phyloP scores from a whole-genome alignment of 2,329 filamentous ascomycete species.

The Rhinocladiella similis region DNA sequence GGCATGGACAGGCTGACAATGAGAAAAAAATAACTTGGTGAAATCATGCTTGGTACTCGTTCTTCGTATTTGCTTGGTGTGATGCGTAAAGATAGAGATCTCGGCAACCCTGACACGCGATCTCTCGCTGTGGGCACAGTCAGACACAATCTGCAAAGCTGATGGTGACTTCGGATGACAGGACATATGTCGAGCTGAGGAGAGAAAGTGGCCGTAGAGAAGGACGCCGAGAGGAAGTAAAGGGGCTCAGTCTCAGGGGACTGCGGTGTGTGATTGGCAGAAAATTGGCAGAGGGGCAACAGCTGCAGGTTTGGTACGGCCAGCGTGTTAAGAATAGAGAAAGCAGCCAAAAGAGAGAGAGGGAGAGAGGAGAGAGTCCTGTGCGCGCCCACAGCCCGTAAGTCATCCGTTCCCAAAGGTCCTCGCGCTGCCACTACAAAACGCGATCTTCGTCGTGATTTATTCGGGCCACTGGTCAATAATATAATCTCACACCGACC shows the following conservation, averaged over 20 bases:
- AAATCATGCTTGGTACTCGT: no score
- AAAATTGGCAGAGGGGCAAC: background rate
- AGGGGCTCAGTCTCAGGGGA: conserved; percentile 7
- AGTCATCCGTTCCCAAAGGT: background rate
- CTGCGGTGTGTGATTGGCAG: conserved; percentile 3
- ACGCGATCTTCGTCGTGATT: background rate
- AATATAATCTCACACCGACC: conserved; percentile 10
- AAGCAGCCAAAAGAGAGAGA: background rate
- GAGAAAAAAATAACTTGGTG: no score
- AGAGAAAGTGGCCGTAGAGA: background rate
- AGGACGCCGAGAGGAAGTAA: background rate
- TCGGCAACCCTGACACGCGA: no score
- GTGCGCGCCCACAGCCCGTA: background rate
- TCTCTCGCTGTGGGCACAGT: no score
- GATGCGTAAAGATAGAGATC: no score
- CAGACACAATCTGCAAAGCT: no score
- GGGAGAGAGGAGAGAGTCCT: background rate
- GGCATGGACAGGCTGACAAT: no score
- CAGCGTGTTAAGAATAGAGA: conserved; percentile 23
- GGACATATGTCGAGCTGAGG: no score
- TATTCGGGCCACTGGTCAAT: background rate
- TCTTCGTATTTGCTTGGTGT: no score
- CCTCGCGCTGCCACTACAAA: background rate
- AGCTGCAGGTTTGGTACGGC: background rate
- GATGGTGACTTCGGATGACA: no score